Evolutionary conservation across 306 rosid genomes (phyloP).

Genomic region (Corylus americana): DNA sequence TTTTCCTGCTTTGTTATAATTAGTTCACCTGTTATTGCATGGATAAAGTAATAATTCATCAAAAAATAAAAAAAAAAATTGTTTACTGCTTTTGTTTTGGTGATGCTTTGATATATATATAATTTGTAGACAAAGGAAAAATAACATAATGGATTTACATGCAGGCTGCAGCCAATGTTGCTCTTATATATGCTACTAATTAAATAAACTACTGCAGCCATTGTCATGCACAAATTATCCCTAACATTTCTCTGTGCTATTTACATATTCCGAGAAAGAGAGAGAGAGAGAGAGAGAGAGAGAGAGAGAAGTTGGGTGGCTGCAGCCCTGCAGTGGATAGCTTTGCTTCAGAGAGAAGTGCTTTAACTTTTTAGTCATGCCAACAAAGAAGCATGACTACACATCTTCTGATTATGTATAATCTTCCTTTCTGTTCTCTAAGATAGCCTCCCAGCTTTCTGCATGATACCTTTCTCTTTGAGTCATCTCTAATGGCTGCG

Average conservation of each 20-base stretch:
- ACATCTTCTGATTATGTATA: conserved; percentile 17
- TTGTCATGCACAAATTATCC: background rate
- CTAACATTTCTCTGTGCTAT: background rate
- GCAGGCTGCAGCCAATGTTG: too few relatives aligned
- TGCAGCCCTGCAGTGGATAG: background rate
- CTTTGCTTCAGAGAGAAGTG: too few relatives aligned
- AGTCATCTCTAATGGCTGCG: background rate
- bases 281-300: background rate
- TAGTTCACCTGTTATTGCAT: too few relatives aligned
- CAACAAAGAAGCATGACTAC: conserved; percentile 15
- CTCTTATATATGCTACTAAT: background rate
- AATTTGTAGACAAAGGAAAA: background rate
- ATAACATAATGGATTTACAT: background rate
- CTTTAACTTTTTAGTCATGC: background rate
- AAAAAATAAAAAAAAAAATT: too few relatives aligned
- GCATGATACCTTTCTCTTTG: background rate
- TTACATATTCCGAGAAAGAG: background rate
- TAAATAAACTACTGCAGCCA: background rate
- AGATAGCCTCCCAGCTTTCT: conserved; percentile 15
- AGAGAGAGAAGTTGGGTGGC: background rate
- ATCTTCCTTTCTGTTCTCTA: conserved; percentile 12
- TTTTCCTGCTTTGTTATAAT: too few relatives aligned
- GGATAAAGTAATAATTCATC: too few relatives aligned
- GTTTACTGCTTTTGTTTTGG: background rate
- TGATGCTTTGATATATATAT: background rate